Conservation (phyloP, 1,139 yeast genomes). For the Sugiyamaella sp. region DNA sequence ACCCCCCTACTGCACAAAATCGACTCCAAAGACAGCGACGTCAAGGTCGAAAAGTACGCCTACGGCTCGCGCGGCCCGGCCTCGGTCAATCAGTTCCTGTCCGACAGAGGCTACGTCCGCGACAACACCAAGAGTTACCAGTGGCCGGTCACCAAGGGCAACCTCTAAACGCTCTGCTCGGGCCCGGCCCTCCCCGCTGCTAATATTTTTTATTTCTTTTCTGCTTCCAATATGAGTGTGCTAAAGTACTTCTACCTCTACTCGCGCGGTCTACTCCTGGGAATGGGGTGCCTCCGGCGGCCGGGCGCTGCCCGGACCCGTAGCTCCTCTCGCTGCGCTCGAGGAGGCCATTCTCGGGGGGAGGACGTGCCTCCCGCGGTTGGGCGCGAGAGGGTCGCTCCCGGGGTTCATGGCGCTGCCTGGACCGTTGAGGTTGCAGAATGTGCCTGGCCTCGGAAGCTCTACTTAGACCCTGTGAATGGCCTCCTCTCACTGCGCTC, state of each 20-base stretch:
- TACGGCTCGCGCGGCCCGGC: conserved; percentile 94
- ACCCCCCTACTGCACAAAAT: conserved; percentile 89
- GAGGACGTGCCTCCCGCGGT: not conserved
- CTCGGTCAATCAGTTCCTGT: conserved; percentile 61
- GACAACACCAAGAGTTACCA: conserved; percentile 40
- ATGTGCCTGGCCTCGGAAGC: no score
- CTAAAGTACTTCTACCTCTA: conserved; percentile 1
- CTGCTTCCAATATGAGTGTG: conserved; percentile 9
- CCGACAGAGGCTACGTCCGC: conserved; percentile 68
- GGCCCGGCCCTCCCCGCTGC: not conserved
- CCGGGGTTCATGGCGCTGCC: no score
- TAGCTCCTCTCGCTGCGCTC: conserved; percentile 15
- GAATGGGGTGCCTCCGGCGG: conserved; percentile 14
- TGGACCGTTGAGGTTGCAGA: no score
- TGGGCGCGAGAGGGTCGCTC: no score
- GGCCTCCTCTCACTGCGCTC: not conserved
- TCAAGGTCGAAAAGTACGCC: conserved; percentile 67
- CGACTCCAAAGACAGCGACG: conserved; percentile 45
- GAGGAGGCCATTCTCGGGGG: not conserved
- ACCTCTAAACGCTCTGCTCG: conserved; percentile 26
- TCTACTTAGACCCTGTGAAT: not conserved
- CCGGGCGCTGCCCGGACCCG: conserved; percentile 17
- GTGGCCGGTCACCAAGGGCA: conserved; percentile 40
- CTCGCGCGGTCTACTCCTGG: no score
- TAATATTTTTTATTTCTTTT: conserved; percentile 1